A percentile compares a stretch with the other conserved stretches of the same genome.
Conservation (phyloP, 805 yeast genomes). For the Saccharomycopsis fermentans region DNA sequence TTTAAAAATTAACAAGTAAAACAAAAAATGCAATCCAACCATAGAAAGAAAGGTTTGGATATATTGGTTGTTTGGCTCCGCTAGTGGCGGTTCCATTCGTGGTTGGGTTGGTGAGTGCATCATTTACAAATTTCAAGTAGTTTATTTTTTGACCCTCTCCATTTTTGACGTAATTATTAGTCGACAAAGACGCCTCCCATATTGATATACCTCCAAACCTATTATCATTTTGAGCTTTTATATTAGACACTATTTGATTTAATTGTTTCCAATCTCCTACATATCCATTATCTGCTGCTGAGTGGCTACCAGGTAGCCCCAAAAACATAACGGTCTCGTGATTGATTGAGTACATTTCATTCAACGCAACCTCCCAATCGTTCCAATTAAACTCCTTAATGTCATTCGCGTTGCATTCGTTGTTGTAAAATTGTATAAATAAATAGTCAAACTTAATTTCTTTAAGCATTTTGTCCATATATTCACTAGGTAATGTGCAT, state of each 20-base stretch:
- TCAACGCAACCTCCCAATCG: slow-evolving; percentile 57
- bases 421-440: slow-evolving; percentile 71
- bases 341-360: slow-evolving; percentile 50
- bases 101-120: background rate
- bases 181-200: slow-evolving; percentile 15
- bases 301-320: slow-evolving; percentile 53
- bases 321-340: slow-evolving; percentile 54
- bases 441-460: slow-evolving; percentile 54
- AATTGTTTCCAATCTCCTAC: background rate
- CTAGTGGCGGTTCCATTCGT: background rate
- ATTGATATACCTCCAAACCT: slow-evolving; percentile 13
- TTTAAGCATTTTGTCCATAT: slow-evolving; percentile 39
- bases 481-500: slow-evolving; percentile 60
- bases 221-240: background rate
- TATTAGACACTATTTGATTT: background rate
- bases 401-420: slow-evolving; percentile 33
- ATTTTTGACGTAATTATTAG: slow-evolving; percentile 2
- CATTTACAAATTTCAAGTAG: background rate
- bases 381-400: slow-evolving; percentile 49
- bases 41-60: background rate
- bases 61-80: background rate
- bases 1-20: background rate
- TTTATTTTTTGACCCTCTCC: background rate
- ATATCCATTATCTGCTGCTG: slow-evolving; percentile 14
- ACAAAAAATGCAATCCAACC: background rate